Evolutionary conservation across 2,329 filamentous ascomycete species (phyloP), one percentile per base, ranked within the genome.

Genomic region (Neospermospora avenae): DNA sequence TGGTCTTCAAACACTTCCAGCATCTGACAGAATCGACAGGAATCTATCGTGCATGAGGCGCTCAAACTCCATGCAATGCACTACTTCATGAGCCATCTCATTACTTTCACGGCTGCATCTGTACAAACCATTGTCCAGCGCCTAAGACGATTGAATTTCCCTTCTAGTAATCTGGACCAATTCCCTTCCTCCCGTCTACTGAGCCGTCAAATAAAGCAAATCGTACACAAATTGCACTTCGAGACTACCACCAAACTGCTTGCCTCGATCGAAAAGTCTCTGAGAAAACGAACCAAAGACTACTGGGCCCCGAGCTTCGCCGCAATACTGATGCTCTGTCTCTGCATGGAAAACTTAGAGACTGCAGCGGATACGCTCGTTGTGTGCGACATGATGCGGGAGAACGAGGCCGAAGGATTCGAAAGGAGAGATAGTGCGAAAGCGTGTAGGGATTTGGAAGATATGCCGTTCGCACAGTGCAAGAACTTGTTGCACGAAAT

Each of bases 31-130:
- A 4, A 16, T 35, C 25, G 24, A 35, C 35, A 67, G 65, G 42
- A 44, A 18, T 52, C 61, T 4, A 59, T 69, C 11, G 55, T 68
- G 13, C 52, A 53, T 16, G 64, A 64, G 37, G 68, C 59, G 1
- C 20, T 70, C 24, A 65, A 62, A 61, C 61, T 70, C 2, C 68
- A 70, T 45, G 65, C 63, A 16, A 67, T 68, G n/a, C 66, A 68
- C 22, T 68, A 68, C 57, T 70, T 64, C 34, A 67, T 70, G 64
- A 56, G 62, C 18, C 58, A 53, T 7, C 57, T 70, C 7, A 18
- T 67, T 1, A 70, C 67, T 1, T 66, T 70, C 58, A 61, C 64
- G 8, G 37, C 62, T 2, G 51, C 59, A 8, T 68, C 66, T 22
- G 61, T 60, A 3, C 34, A 16, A 4, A 44, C 55, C 11, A 55